These are phyloP conservation scores for Luzula sylvatica DNA, from an alignment of 176 grass and related monocot genomes.

Conservation along the genomic window DNA sequence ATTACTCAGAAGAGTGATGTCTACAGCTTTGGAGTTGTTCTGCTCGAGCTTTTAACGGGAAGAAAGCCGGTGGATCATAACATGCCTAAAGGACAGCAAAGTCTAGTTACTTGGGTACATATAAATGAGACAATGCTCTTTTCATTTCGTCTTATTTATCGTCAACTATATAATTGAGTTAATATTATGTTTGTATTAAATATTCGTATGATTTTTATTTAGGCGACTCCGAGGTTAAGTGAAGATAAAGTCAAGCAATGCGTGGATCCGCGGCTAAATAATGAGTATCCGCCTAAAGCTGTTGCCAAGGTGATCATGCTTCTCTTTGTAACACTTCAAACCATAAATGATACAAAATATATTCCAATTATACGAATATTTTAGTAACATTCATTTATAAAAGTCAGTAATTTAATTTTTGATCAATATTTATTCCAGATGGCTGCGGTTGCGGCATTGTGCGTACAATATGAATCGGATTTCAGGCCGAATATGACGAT, in stretches of 20 bases:
- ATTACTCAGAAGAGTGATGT: constrained; percentile 91
- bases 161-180: neutral
- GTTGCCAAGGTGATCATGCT: constrained; percentile 62
- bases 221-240: constrained; percentile 87
- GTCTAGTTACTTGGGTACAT: constrained; percentile 91
- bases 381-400: neutral
- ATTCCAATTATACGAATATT: neutral
- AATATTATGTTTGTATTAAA: neutral
- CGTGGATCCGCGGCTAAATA: constrained; percentile 65
- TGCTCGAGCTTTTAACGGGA: constrained; percentile 74
- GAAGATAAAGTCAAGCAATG: constrained; percentile 99
- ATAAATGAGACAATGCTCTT: neutral
- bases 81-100: constrained; percentile 94
- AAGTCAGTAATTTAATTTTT: neutral
- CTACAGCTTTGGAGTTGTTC: constrained; percentile 82
- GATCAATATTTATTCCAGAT: constrained; percentile 11
- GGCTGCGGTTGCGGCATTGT: constrained; percentile 36
- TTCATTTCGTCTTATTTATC: neutral
- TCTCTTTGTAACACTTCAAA: neutral
- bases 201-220: constrained; percentile 4
- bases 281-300: constrained; percentile 85
- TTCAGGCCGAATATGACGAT: constrained; percentile 41
- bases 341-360: neutral
- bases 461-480: constrained; percentile 38
- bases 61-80: constrained; percentile 96